Base-by-base conservation (phyloP, 306 rosid genomes). In the Heteromeles arbutifolia region DNA sequence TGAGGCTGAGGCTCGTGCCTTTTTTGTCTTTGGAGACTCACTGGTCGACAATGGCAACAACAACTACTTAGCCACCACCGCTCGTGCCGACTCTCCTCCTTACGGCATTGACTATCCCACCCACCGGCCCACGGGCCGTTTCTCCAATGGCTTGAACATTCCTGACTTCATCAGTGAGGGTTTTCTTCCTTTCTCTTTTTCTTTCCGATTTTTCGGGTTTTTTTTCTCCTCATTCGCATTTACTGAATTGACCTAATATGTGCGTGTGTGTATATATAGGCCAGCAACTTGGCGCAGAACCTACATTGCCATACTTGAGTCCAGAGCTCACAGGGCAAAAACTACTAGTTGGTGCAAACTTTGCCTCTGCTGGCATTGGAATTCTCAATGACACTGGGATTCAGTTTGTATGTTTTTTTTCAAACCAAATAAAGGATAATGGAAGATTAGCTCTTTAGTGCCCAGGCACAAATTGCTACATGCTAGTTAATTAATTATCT, bases 341-440 rank as follows among this genome's bases (percentile, higher is more conserved):
- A 41, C 77, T 93, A 79, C 90, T 93, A 2, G 90, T 90, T 22
- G 98, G 98, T 24, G 98, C 98, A 37, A 93, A 93, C 83, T 93
- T 93, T 70, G 98, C 98, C 57, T 93, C 98, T 21, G 98, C 98
- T 6, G 98, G 98, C 59, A 89, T 93, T 63, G 98, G 98, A 74
- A 89, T 93, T 73, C 91, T 93, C 21, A 93, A 93, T 67, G 98
- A 93, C 86, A 93, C 98, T 0, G 98, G 98, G 81, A 13, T 90
- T 50, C 98, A 93, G 48, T 93, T 93, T 61, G 98, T 93, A 72
- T 65, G 81, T 76, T 50, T 17, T 50, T 18, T 17, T 50, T 50
- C 18, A 50, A 50, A 50, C 8, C 21, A 50, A 50, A 50, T 50
- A 50, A 18, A 50, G 54, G 54, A 50, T 50, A 18, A 50, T 50